A percentile compares a stretch with the other conserved stretches of the same genome.
Conservation (phyloP, 2,329 filamentous ascomycete genomes). For the Metarhizium rileyi region DNA sequence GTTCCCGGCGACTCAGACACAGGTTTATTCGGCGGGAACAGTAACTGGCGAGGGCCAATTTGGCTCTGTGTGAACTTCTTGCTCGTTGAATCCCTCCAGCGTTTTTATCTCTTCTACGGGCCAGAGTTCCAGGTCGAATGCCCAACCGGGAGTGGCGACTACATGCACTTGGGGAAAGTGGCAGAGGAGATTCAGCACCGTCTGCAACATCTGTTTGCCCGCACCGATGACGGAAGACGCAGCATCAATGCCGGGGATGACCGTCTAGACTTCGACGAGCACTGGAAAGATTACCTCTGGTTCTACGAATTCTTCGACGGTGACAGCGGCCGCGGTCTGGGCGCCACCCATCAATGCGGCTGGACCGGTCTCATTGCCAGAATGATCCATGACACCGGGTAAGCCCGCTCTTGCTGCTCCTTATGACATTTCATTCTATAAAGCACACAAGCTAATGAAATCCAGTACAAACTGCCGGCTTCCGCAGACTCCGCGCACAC, state of each 20-base stretch:
- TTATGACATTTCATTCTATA: background rate
- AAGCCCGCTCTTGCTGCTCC: conserved; percentile 28
- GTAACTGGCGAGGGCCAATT: conserved; percentile 93
- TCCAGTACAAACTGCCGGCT: conserved; percentile 74
- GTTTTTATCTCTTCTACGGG: conserved; percentile 95
- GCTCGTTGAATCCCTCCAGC: conserved; percentile 84
- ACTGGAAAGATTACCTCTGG: conserved; percentile 82
- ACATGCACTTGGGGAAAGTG: conserved; percentile 91
- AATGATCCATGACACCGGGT: conserved; percentile 97
- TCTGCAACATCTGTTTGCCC: conserved; percentile 81
- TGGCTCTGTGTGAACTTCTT: conserved; percentile 97
- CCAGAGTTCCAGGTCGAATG: conserved; percentile 84
- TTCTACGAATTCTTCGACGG: conserved; percentile 98
- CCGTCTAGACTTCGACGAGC: conserved; percentile 76
- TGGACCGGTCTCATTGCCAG: conserved; percentile 95
- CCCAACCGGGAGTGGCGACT: conserved; percentile 84
- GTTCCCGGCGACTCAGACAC: conserved; percentile 95
- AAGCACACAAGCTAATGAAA: background rate
- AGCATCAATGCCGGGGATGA: conserved; percentile 83
- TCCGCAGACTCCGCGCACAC: conserved; percentile 85
- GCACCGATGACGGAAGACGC: conserved; percentile 74
- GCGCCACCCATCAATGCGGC: conserved; percentile 88
- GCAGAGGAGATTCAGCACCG: conserved; percentile 93
- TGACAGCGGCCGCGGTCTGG: conserved; percentile 78
- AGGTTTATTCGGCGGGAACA: conserved; percentile 91